These are phyloP conservation scores for Linnemannia hyalina DNA, from an alignment of 192 early-diverging fungal species.

Conservation along the genomic window DNA sequence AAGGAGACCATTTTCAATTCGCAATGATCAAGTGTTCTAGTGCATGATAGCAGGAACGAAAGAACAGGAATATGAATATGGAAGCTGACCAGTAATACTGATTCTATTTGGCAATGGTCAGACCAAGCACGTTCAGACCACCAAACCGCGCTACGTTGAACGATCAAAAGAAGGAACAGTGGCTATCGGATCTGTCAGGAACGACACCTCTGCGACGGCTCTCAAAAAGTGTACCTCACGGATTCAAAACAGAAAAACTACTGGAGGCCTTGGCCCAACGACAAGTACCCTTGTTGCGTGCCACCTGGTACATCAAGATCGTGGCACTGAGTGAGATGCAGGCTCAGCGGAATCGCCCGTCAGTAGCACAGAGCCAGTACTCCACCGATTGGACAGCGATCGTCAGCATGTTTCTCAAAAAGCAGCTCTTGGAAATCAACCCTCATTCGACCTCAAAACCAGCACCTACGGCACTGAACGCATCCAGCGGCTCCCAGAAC, in stretches of 20 bases:
- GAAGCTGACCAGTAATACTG: neutral
- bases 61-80: neutral
- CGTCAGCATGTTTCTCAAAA: constrained; percentile 61
- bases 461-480: constrained; percentile 26
- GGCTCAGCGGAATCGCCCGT: constrained; percentile 27
- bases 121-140: constrained; percentile 62
- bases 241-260: constrained; percentile 73
- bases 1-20: neutral
- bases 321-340: constrained; percentile 75
- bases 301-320: constrained; percentile 80
- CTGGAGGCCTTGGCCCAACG: constrained; percentile 66
- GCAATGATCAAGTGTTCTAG: neutral
- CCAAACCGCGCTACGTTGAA: constrained; percentile 60
- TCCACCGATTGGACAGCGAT: constrained; percentile 60
- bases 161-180: constrained; percentile 66
- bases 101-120: constrained; percentile 11
- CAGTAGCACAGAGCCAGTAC: constrained; percentile 32
- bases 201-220: constrained; percentile 60
- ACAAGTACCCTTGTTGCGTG: constrained; percentile 71
- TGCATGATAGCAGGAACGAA: neutral
- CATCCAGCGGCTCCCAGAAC: constrained; percentile 36
- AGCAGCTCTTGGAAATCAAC: constrained; percentile 60
- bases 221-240: constrained; percentile 66
- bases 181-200: constrained; percentile 64
- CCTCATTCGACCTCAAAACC: constrained; percentile 37